phyloP scores from a whole-genome alignment of 2,329 filamentous ascomycete genomes.

The Pseudogymnoascus sp. region DNA sequence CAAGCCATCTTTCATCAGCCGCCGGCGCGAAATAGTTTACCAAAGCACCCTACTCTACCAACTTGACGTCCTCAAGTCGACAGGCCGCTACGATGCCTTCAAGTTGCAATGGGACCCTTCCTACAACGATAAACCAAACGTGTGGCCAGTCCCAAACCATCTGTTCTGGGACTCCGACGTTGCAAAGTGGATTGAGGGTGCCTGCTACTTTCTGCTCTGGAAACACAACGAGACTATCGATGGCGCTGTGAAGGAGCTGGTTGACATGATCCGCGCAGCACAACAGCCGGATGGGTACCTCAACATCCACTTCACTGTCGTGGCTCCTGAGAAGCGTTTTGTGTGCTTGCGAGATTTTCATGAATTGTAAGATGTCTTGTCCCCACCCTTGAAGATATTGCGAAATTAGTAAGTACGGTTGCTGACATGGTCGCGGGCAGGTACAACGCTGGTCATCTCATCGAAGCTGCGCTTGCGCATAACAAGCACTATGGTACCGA shows the following conservation, averaged over 20 bases:
- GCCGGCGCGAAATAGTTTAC: constrained; percentile 36
- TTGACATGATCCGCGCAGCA: constrained; percentile 48
- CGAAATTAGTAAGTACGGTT: background rate
- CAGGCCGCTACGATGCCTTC: constrained; percentile 52
- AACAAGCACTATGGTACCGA: constrained; percentile 44
- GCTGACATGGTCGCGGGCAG: constrained; percentile 24
- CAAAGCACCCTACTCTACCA: constrained; percentile 43
- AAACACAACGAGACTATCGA: constrained; percentile 40
- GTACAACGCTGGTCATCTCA: constrained; percentile 55
- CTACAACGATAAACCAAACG: constrained; percentile 42
- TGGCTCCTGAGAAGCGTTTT: constrained; percentile 48
- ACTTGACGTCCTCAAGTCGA: constrained; percentile 44
- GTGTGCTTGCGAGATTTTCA: constrained; percentile 55
- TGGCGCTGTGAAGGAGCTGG: constrained; percentile 46
- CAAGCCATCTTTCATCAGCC: constrained; percentile 29
- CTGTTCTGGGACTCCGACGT: constrained; percentile 54
- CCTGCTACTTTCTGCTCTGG: constrained; percentile 47
- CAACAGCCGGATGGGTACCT: constrained; percentile 56
- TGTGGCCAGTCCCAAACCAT: constrained; percentile 51
- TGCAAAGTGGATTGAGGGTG: constrained; percentile 57
- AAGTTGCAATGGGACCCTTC: constrained; percentile 48
- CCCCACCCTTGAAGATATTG: background rate
- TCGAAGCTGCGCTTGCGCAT: constrained; percentile 54
- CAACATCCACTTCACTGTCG: constrained; percentile 56
- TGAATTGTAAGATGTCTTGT: constrained; percentile 41